Conservation (phyloP, 2,329 filamentous ascomycete species). For the Pseudopyrenochaeta lycopersici region DNA sequence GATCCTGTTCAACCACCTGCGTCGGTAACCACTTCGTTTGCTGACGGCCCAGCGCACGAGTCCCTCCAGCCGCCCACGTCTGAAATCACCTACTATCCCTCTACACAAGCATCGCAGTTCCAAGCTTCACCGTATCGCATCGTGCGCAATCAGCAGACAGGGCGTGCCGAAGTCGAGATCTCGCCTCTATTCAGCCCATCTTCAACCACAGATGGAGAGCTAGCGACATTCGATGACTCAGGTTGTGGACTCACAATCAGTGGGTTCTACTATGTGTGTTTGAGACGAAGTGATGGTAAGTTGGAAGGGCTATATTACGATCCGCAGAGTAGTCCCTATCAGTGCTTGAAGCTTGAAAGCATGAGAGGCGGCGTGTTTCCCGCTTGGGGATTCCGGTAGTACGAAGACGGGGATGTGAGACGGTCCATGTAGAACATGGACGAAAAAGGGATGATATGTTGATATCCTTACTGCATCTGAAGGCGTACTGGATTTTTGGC, state of each 20-base stretch:
- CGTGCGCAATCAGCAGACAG: constrained; percentile 21
- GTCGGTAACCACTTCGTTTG: constrained; percentile 8
- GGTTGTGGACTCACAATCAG: constrained; percentile 60
- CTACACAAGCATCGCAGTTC: constrained; percentile 6
- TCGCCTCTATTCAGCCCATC: constrained; percentile 5
- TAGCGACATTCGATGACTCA: constrained; percentile 40
- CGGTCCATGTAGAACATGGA: background rate
- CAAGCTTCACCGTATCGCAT: constrained; percentile 24
- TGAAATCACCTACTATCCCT: background rate
- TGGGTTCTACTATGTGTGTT: constrained; percentile 64
- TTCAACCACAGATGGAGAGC: constrained; percentile 24
- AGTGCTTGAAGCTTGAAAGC: constrained; percentile 58
- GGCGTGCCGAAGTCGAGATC: constrained; percentile 23
- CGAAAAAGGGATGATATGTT: background rate
- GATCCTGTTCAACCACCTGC: constrained; percentile 23
- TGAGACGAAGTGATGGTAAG: constrained; percentile 56
- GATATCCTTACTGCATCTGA: background rate
- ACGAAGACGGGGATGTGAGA: constrained; percentile 25
- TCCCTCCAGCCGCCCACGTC: constrained; percentile 6
- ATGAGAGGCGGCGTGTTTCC: constrained; percentile 44
- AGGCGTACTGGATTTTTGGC: background rate
- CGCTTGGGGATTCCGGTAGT: constrained; percentile 48
- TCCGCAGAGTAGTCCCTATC: constrained; percentile 63
- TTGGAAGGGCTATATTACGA: constrained; percentile 65
- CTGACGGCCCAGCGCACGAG: constrained; percentile 8